Evolutionary conservation across 345 rosid species (phyloP).

Genomic region (Hypericum androsaemum): DNA sequence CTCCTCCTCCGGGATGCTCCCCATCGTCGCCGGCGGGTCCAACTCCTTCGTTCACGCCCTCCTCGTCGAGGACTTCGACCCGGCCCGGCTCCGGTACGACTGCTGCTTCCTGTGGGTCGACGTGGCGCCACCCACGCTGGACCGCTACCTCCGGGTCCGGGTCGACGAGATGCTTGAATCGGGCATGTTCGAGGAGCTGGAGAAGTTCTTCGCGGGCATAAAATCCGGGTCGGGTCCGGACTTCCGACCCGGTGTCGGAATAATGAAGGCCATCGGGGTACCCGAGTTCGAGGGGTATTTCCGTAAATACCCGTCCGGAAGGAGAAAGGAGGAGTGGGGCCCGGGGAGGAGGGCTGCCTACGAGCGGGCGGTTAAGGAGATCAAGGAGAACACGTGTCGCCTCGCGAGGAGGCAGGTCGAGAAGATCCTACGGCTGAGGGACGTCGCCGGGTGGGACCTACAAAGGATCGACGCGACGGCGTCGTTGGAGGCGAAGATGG

Average conservation of each 20-base stretch:
- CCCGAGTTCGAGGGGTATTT: conserved; percentile 73
- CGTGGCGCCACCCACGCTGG: conserved; percentile 48
- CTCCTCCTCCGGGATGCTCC: conserved; percentile 32
- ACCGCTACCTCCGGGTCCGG: conserved; percentile 47
- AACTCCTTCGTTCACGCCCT: conserved; percentile 75
- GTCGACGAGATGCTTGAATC: conserved; percentile 88
- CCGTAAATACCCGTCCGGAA: conserved; percentile 30
- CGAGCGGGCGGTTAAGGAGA: conserved; percentile 58
- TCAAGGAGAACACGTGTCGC: conserved; percentile 69
- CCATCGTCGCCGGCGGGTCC: conserved; percentile 84
- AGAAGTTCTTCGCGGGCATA: conserved; percentile 29
- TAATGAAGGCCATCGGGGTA: conserved; percentile 80
- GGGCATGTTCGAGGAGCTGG: conserved; percentile 80
- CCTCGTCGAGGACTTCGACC: conserved; percentile 45
- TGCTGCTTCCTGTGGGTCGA: conserved; percentile 87
- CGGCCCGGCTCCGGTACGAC: conserved; percentile 45
- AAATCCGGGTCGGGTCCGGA: conserved; percentile 6
- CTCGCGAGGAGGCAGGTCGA: conserved; percentile 64
- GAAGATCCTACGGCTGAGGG: conserved; percentile 49
- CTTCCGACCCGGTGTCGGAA: conserved; percentile 17
- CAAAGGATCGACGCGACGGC: conserved; percentile 65
- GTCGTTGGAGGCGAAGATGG: conserved; percentile 26
- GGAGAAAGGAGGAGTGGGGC: conserved; percentile 18
- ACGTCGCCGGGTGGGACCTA: conserved; percentile 59
- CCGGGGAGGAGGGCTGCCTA: conserved; percentile 31